Evolutionary conservation across 495 filamentous ascomycete genomes (phyloP), one percentile per base, ranked within the genome.

Genomic region (Elaphomyces granulatus): DNA sequence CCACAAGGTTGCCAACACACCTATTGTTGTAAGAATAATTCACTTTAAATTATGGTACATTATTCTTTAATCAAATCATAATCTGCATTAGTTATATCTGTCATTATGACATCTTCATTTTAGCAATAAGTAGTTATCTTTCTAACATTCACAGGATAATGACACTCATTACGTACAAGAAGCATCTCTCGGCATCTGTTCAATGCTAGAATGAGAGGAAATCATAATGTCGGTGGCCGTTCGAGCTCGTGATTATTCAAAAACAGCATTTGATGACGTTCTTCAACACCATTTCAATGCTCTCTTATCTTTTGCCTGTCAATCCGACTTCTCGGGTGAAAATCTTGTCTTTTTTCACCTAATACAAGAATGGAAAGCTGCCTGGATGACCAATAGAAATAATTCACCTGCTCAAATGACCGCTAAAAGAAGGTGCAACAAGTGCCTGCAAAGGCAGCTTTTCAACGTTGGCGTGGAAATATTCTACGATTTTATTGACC

Each of bases 321-420:
- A 55, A 15, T 62, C 63, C 33, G 72, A 75, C 41, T 71, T 76
- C 48, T 71, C 70, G 10, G 72, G 67, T 28, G 73, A 76, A 46
- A 77, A 75, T 51, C 68, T 77, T 28, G 56, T 68, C 42, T 77
- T 77, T 55, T 56, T 76, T 4, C 67, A 58, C 4, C 52, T 63
- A 34, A 60, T 74, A 15, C 51, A 63, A 18, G 59, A 67, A 20
- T 77, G 70, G 67, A 69, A 66, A 41, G 34, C 48, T 8, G 36
- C 42, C 15, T 67, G 64, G 58, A 6, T 16, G 16, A 18, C 35
- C 2, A 12, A 28, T 6, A 12, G 23, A 12, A 6, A 28, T 12
- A 6, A 6, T 28, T 28, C 23, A 28, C 12, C 6, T 12, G 23
- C 6, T 28, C 6, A 28, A 12, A 12, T 12, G 6, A 12, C 12